Base-by-base conservation (phyloP, 495 filamentous ascomycete species). In the Podospora australis region DNA sequence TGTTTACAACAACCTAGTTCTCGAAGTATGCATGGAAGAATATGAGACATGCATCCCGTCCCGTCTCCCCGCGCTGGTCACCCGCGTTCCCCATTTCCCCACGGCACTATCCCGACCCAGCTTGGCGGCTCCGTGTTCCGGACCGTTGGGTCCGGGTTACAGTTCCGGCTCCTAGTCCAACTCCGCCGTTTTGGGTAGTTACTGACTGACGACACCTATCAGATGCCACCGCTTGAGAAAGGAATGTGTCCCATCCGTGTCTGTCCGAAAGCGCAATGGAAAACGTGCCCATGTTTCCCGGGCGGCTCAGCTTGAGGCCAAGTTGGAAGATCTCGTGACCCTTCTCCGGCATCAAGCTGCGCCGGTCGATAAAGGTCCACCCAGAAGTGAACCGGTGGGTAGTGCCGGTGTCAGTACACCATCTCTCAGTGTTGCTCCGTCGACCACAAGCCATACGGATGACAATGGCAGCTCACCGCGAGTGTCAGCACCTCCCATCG, bases 301-400 rank as follows among this genome's bases (percentile, higher is more conserved):
- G 16, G 58, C 70, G 0, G 69, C 70, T 13, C 67, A 70, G 46
- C 66, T 72, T 4, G 69, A 73, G 50, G 62, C 70, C 34, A 72
- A 71, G 55, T 57, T 72, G 1, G 71, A 74, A 19, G 68, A 71
- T 29, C 52, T 74, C 3, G 66, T 71, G n/a, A 54, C 59, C 7
- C 62, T 72, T 36, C 63, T 74, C 20, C 56, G 64, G 32, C 64
- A 57, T 4, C 68, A 70, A 21, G 50, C 62, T 1, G 50, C 48
- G 11, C 52, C 55, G 29, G 21, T 17, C 4, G 39, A 43, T 21
- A 53, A 52, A 14, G 14, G 11, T 9, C n/a, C 39, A 13, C 36
- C 42, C 17, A 36, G 38, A 0, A 14, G 29, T 8, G 47, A 50
- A 17, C 20, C 28, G 1, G 6, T 23, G 1, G 28, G 10, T 23